Base-by-base conservation (phyloP, 2,329 filamentous ascomycete genomes). In the Trichoderma sp. region DNA sequence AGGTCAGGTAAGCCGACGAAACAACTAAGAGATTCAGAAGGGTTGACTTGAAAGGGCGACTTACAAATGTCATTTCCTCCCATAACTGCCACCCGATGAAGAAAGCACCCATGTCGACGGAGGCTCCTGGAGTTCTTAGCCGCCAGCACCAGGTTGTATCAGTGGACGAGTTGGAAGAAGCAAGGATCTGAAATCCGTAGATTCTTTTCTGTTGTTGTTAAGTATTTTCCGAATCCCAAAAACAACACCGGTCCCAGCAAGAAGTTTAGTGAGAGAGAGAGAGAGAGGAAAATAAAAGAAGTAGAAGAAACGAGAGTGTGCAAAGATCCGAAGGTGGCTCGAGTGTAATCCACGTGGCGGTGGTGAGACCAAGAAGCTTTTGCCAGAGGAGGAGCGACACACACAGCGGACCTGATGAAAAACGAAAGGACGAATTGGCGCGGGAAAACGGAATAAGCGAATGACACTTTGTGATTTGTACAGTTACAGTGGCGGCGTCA, bases 51-150 rank as follows among this genome's bases (percentile, higher is more conserved):
- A 13, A 36, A 34, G 30, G 5, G 11, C 36, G 12, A 86, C 92
- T 85, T 84, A 97, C 94, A 84, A 97, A 93, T 68, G 91, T 93
- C 90, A 97, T 91, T 84, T 97, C 90, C 85, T 96, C 89, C 94
- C 94, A 97, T 77, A 96, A 83, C 76, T 88, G 84, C 94, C 94
- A 97, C 64, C 83, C 85, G 55, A 84, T 77, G 81, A 92, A 93
- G 81, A 94, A 93, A 50, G 77, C 79, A 65, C 74, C 77, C 77
- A 81, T 82, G 63, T 74, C 68, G 73, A 55, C 36, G 13, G 36
- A 36, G 15, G 6, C 11, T 12, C 9, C 15, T 47, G 58, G 13
- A 39, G 30, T 3, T 20, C 28, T 39, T 12, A n/a, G 26, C 58
- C 11, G 12, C 26, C 15, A 36, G 7, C 17, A 57, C 20, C 43